Base-by-base conservation (phyloP, 805 yeast species). In the Candida sonorensis region DNA sequence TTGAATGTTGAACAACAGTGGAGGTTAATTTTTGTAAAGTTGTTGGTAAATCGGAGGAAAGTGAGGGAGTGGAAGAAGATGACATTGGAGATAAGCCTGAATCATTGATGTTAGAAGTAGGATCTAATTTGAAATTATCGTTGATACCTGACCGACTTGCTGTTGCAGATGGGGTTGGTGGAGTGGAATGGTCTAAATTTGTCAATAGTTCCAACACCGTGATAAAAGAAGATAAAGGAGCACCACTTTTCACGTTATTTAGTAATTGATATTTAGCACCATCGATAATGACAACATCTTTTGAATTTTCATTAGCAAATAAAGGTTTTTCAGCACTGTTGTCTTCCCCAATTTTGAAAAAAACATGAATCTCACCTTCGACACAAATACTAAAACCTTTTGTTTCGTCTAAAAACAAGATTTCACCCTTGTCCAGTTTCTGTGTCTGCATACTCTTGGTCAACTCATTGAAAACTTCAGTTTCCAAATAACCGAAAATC, bases 381-480 rank as follows among this genome's bases (percentile, higher is more conserved):
- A 88, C 94, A 15, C 90, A 95, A 27, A 92, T 82, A 23, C 92
- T 77, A 48, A 92, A 88, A 1, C 97, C 97, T 6, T 81, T 62
- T 10, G 39, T 31, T 5, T 77, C 71, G 39, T 82, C 85, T 24
- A 90, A 57, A 30, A 76, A 67, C 21, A 92, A 59, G 8, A 81
- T 68, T 51, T 90, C 97, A 23, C 85, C 90, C 5, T 73, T 69
- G 17, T 77, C 77, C 23, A 90, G 54, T 38, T 83, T 81, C 50
- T 85, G 86, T 1, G 97, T 90, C 33, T 84, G 84, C 85, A 90
- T 86, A 39, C 81, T 81, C 50, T 83, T 80, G 3, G 97, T 88
- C 45, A 90, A 68, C 48, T 88, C 97, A 51, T 88, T 94, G 55
- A 90, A 88, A 1, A 90, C 96, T 2, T 84, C 81, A 39, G 80